Evolutionary conservation across 257 asterid species (phyloP).

Genomic region (Thymus quinquecostatus): DNA sequence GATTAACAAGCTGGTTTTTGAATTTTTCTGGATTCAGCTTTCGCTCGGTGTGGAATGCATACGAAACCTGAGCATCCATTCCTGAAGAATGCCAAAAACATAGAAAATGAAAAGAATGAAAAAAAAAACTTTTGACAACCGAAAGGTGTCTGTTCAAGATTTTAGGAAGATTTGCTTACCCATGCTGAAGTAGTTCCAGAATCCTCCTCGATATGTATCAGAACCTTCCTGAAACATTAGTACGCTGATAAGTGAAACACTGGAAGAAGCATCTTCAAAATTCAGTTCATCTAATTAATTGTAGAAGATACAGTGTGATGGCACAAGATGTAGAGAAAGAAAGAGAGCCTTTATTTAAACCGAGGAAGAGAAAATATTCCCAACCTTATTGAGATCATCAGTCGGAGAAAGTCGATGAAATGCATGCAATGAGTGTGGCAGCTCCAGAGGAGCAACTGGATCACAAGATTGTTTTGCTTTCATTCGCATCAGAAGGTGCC

Average conservation of each 20-base stretch:
- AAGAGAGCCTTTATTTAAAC: neutral
- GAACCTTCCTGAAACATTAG: slow-evolving; percentile 49
- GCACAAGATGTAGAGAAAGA: neutral
- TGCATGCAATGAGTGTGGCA: slow-evolving; percentile 90
- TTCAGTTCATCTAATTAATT: neutral
- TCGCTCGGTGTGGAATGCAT: slow-evolving; percentile 92
- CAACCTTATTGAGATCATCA: slow-evolving; percentile 76
- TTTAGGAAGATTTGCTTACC: slow-evolving; percentile 31
- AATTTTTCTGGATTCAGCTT: slow-evolving; percentile 93
- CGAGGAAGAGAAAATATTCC: slow-evolving; percentile 1
- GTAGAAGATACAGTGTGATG: neutral
- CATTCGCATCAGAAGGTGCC: slow-evolving; percentile 98
- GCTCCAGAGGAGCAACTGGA: slow-evolving; percentile 83
- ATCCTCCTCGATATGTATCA: slow-evolving; percentile 57
- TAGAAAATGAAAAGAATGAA: neutral
- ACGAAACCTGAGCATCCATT: slow-evolving; percentile 99
- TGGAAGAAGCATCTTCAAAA: slow-evolving; percentile 9
- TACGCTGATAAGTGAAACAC: slow-evolving; percentile 19
- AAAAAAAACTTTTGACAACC: neutral
- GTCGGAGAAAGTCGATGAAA: slow-evolving; percentile 70
- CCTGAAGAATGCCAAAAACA: slow-evolving; percentile 51
- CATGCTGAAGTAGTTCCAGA: slow-evolving; percentile 62
- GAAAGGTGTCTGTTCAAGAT: slow-evolving; percentile 3
- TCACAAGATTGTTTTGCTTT: slow-evolving; percentile 67
- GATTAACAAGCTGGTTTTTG: slow-evolving; percentile 85